Base-by-base conservation (phyloP, 805 yeast species). In the Suhomyces sp. region DNA sequence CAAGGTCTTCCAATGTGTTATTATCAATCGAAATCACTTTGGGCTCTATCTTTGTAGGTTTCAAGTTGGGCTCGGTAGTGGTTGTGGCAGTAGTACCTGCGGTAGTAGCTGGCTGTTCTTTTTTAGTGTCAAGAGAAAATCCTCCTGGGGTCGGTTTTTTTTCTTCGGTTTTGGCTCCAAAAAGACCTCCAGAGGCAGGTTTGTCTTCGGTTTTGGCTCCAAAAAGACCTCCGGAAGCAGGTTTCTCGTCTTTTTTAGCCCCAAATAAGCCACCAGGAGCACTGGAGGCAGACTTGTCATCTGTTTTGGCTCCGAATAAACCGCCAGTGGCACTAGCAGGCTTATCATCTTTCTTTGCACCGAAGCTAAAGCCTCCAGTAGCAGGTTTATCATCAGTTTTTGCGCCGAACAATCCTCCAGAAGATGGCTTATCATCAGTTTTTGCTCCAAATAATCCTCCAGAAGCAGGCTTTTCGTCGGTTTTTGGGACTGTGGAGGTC, bases 1-100 rank as follows among this genome's bases (percentile, higher is more conserved):
- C 87, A 58, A 94, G 78, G 65, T 94, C 98, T 62, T 94, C 98
- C 63, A 94, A 75, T 1, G 97, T 90, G 67, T 90, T 90, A 70
- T 94, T 94, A 60, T 89, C 91, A 35, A 94, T 79, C 4, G 96
- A 83, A 3, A 90, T 79, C 29, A 87, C 87, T 52, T 84, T 78
- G 4, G 90, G 85, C 54, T 81, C 82, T 25, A 84, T 78, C 37
- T 80, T 75, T 49, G 86, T 83, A 2, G 84, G 71, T 49, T 77
- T 76, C 20, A 76, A 67, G 47, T 65, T 71, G 22, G 69, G 68
- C 37, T 62, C 58, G 33, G 54, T 58, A 33, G 59, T 52, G 2
- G 61, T 55, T 37, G 63, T 58, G 15, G 58, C 58, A 1, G 69
- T 49, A 3, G 63, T 68, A 1, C 66, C 56, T 47, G 65, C 64